These are phyloP conservation scores for Neurospora discreta DNA, from an alignment of 495 filamentous ascomycete species.

Conservation along the genomic window DNA sequence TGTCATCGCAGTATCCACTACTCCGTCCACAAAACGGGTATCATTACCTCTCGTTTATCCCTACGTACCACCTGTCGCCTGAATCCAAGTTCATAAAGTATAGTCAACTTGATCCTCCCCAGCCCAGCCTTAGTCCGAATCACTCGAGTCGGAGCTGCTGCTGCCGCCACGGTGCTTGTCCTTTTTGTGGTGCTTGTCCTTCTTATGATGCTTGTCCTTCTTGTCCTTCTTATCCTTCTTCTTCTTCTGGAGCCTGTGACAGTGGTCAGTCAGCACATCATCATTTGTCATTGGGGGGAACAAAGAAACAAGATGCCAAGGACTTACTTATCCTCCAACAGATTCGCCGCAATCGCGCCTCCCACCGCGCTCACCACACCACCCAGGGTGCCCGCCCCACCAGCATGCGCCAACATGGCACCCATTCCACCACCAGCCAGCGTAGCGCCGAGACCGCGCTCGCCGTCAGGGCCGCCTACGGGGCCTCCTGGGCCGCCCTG, in stretches of 20 bases:
- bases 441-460: background rate
- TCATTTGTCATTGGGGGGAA: background rate
- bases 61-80: background rate
- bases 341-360: background rate
- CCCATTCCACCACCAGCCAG: background rate
- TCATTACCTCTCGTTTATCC: background rate
- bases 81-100: background rate
- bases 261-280: background rate
- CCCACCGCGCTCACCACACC: background rate
- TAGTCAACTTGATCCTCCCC: background rate
- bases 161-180: background rate
- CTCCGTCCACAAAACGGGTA: background rate
- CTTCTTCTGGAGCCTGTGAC: background rate
- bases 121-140: background rate
- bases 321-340: background rate
- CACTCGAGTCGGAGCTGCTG: background rate
- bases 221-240: background rate
- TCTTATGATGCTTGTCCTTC: background rate
- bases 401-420: background rate
- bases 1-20: background rate
- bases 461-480: background rate
- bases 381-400: background rate
- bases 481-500: background rate
- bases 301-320: background rate
- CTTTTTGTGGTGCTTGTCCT: background rate